Evolutionary conservation across 2,329 filamentous ascomycete genomes (phyloP), one percentile per base, ranked within the genome.

Genomic region (Geosmithia flava): DNA sequence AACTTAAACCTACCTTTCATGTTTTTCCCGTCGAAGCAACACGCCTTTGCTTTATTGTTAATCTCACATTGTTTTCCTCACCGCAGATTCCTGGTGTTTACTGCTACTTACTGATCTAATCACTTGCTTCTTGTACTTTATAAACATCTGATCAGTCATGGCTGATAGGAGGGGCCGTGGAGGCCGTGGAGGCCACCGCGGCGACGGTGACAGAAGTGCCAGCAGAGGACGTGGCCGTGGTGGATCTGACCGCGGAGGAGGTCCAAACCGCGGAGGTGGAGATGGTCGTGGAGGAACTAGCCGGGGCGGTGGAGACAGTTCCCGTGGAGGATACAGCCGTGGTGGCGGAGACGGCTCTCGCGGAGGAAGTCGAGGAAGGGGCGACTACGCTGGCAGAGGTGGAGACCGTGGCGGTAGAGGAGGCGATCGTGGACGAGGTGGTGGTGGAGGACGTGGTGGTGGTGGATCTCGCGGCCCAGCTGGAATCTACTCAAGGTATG

Each of bases 401-500:
- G 53, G 53, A 49, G 50, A 51, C 11, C 33, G 33, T 37, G 33
- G 33, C 10, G 50, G 51, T 27, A 53, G 52, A 15, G 51, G 52
- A 23, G 52, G 52, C 17, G 20, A 15, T 27, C 19, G 47, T 23
- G 45, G 33, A 17, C 51, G 52, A 2, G 48, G 52, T 16, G 45
- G 50, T 11, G 44, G 50, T 2, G 53, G 49, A n/a, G 50, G 47
- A 41, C 49, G 55, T 13, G 57, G 58, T 37, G 56, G 56, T 46
- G 52, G 50, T 46, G 52, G 29, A 48, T 46, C 20, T 54, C 51
- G 47, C 49, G 52, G 23, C 8, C 42, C 42, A 10, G 6, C 42
- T 44, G 19, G 8, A 16, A 23, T 44, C 37, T 47, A 47, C 20
- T 11, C 16, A 42, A 42, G 46, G 55, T 56, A 42, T 30, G 55